Base-by-base conservation (phyloP, 495 filamentous ascomycete species). In the Xeromyces bisporus region DNA sequence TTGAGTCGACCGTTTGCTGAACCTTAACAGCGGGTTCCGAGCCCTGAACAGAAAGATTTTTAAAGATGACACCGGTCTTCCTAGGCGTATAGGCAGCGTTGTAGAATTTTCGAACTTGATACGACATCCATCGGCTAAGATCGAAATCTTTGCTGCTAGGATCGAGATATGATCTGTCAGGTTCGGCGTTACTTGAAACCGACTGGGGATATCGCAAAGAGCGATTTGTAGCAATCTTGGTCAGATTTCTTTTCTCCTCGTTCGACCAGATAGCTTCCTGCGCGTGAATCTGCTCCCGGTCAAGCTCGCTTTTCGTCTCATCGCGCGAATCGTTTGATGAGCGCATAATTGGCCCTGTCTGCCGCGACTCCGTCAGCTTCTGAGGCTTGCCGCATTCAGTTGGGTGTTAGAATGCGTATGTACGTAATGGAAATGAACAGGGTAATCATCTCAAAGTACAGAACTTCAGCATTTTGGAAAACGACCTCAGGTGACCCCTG, bases 11-110 rank as follows among this genome's bases (percentile, higher is more conserved):
- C n/a, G 56, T 68, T n/a, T 64, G 51, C 41, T 75, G 69, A 1
- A 72, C 55, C 30, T 71, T 64, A 11, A 72, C 41, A 3, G 64
- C 66, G 12, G 60, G 49, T 0, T 68, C 68, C 0, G 66, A 60
- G 3, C 68, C 70, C 2, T 54, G 65, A 9, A 73, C 64, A 28
- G 60, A 60, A 27, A 75, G 53, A 31, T 71, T 56, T 29, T 59
- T 51, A 39, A 69, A 69, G 1, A 53, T 47, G 6, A 69, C 49
- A 7, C 67, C 62, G 2, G 59, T 53, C 20, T 21, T 21, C 5
- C 20, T 21, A 5, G 20, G 20, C 5, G 20, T 21, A 21, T 21
- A 21, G 4, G 5, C 20, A 21, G 5, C 20, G 4, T 21, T 9
- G 9, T 21, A 9, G 20, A 21, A 26, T 6, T 27, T 33, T 10